Evolutionary conservation across 331 rosid genomes (phyloP).

Genomic region (Spiraea crenata): DNA sequence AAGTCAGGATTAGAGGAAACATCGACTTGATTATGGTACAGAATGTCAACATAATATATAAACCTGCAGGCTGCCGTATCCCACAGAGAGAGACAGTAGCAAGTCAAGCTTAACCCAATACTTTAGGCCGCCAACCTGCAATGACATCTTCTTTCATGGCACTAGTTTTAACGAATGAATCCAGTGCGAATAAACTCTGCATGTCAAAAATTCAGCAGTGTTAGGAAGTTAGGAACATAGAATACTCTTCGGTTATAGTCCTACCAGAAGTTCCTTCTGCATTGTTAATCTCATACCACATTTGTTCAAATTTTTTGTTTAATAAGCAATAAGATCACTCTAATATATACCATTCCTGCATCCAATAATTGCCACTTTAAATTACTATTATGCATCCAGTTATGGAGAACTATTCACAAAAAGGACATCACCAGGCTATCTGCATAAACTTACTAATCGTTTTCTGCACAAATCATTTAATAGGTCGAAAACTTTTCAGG

Average conservation of each 20-base stretch:
- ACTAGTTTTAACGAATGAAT: slow-evolving; percentile 73
- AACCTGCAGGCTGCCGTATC: not conserved
- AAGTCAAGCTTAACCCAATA: slow-evolving; percentile 48
- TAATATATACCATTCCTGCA: not conserved
- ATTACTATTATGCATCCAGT: too few species aligned
- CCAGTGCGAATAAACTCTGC: slow-evolving; percentile 74
- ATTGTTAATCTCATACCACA: not conserved
- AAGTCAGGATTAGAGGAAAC: not conserved
- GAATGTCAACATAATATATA: slow-evolving; percentile 4
- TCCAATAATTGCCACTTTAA: not conserved
- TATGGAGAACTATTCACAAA: not conserved
- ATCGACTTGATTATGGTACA: slow-evolving; percentile 6
- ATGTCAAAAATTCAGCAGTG: slow-evolving; percentile 15
- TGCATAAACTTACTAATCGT: not conserved
- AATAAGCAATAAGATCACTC: not conserved
- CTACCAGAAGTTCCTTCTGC: not conserved
- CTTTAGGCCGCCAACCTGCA: slow-evolving; percentile 97
- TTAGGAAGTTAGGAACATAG: not conserved
- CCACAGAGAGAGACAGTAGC: not conserved
- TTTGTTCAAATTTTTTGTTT: not conserved
- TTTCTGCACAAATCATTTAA: not conserved
- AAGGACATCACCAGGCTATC: not conserved
- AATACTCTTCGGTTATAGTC: not conserved
- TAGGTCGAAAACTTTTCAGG: not conserved
- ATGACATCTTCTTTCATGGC: slow-evolving; percentile 77